Conservation (phyloP, 129 eudicot genomes). For the Solidago caesia region DNA sequence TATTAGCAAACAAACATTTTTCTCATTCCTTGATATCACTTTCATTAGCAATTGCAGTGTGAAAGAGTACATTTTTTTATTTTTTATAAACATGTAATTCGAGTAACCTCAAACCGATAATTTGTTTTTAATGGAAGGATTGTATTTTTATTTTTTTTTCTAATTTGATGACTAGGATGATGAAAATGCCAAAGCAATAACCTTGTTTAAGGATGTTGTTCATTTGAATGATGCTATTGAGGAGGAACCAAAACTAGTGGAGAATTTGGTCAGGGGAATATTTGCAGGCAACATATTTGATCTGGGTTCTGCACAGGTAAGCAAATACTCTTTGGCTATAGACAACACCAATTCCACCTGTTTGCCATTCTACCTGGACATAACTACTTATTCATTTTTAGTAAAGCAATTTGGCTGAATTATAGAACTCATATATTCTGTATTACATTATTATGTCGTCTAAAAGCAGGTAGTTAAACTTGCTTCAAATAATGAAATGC, state of each 20-base stretch:
- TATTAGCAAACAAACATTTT: no score
- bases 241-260: slow-evolving; percentile 71
- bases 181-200: slow-evolving; percentile 96
- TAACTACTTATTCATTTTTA: background rate
- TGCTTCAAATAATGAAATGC: background rate
- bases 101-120: background rate
- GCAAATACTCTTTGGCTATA: background rate
- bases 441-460: background rate
- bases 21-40: slow-evolving; percentile 5
- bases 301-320: slow-evolving; percentile 98
- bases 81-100: background rate
- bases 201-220: slow-evolving; percentile 79
- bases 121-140: background rate
- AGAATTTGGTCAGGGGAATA: slow-evolving; percentile 94
- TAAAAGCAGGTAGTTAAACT: background rate
- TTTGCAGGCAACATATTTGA: slow-evolving; percentile 98
- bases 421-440: background rate
- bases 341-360: slow-evolving; percentile 9
- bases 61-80: background rate
- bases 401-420: background rate
- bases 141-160: background rate
- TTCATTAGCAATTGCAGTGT: slow-evolving; percentile 9
- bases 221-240: slow-evolving; percentile 74
- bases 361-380: background rate
- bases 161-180: slow-evolving; percentile 57